Percentiles rank a stretch among this genome's conserved stretches.
phyloP scores from a whole-genome alignment of 768 basidiomycete genomes.

The Russula emetica region DNA sequence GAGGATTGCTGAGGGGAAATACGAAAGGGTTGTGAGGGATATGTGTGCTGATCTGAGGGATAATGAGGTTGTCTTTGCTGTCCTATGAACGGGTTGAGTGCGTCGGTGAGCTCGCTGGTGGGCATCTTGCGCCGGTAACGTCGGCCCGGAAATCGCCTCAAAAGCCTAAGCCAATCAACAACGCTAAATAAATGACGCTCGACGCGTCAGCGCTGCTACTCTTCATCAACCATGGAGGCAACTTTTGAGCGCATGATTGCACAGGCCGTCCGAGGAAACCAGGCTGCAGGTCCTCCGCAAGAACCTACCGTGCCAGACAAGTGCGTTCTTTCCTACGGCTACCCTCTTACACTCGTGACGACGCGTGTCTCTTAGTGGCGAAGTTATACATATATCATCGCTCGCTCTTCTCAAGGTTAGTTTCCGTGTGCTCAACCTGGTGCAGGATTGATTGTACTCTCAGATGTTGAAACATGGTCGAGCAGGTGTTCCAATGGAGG shows the following conservation, averaged over 20 bases:
- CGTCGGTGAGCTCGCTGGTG: slow-evolving; percentile 73
- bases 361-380: slow-evolving; percentile 52
- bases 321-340: slow-evolving; percentile 38
- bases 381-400: slow-evolving; percentile 96
- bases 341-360: slow-evolving; percentile 11
- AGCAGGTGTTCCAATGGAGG: slow-evolving; percentile 98
- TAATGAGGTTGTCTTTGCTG: slow-evolving; percentile 33
- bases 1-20: slow-evolving; percentile 8
- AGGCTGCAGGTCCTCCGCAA: slow-evolving; percentile 35
- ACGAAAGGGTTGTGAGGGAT: slow-evolving; percentile 8
- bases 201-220: slow-evolving; percentile 27
- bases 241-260: slow-evolving; percentile 37
- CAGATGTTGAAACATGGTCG: slow-evolving; percentile 99
- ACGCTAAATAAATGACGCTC: slow-evolving; percentile 14
- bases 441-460: slow-evolving; percentile 12
- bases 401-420: slow-evolving; percentile 91
- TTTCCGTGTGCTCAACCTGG: not conserved
- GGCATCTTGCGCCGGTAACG: slow-evolving; percentile 40
- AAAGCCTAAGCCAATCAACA: no score
- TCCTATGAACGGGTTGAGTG: slow-evolving; percentile 64
- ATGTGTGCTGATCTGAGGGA: slow-evolving; percentile 3
- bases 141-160: slow-evolving; percentile 3
- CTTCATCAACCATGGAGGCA: slow-evolving; percentile 30
- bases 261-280: slow-evolving; percentile 31
- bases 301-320: slow-evolving; percentile 67